phyloP scores from a whole-genome alignment of 2,329 filamentous ascomycete species.

The Microdochium bolleyi region DNA sequence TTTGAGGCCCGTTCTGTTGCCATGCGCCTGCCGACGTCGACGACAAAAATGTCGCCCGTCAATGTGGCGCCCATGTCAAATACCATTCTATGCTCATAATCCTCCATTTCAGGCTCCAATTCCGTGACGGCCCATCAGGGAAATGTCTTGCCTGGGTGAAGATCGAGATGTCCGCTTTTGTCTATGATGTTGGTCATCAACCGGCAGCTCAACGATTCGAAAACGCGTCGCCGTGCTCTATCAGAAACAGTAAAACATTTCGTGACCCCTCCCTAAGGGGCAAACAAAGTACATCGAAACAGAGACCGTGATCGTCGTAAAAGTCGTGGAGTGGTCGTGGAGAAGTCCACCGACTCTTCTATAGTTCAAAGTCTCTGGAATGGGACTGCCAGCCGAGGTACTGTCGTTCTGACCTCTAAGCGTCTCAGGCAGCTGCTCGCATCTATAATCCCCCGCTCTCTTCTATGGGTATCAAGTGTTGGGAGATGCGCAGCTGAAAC shows the following conservation, averaged over 20 bases:
- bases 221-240: constrained; percentile 20
- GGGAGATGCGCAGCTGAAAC: constrained; percentile 21
- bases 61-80: constrained; percentile 20
- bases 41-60: constrained; percentile 16
- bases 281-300: constrained; percentile 22
- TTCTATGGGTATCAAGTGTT: constrained; percentile 28
- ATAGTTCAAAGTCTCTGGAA: constrained; percentile 17
- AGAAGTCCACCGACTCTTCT: constrained; percentile 16
- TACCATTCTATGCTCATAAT: constrained; percentile 25
- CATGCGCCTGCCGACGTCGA: constrained; percentile 21
- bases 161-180: constrained; percentile 61
- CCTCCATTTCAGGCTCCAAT: constrained; percentile 16
- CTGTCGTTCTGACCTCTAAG: constrained; percentile 16
- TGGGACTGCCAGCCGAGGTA: constrained; percentile 16
- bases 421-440: constrained; percentile 25
- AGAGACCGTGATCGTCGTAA: constrained; percentile 23
- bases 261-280: constrained; percentile 20
- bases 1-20: constrained; percentile 9
- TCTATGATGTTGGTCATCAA: constrained; percentile 39
- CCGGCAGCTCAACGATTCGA: constrained; percentile 18
- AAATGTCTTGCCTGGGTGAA: constrained; percentile 32
- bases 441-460: constrained; percentile 15
- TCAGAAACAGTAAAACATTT: constrained; percentile 19
- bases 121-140: constrained; percentile 12
- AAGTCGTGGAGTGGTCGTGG: constrained; percentile 12